phyloP scores from a whole-genome alignment of 495 filamentous ascomycete species.

The Podospora anserina region DNA sequence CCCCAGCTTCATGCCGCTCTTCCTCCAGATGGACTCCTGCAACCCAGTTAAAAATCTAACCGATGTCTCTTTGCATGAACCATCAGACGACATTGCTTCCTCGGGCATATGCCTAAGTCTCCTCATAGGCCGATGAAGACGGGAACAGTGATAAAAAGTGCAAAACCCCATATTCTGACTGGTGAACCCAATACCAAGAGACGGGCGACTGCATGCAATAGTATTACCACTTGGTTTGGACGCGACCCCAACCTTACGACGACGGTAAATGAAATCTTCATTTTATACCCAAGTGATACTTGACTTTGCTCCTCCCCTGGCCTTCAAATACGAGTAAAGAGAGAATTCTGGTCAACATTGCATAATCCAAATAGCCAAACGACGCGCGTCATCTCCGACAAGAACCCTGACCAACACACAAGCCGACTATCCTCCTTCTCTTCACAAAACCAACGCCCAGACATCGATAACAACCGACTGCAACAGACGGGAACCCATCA shows the following conservation, averaged over 20 bases:
- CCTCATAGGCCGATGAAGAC: background rate
- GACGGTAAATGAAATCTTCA: background rate
- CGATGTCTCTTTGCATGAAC: background rate
- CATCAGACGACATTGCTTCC: background rate
- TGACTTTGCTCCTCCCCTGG: too few relatives aligned
- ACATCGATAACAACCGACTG: too few relatives aligned
- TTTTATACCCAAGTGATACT: too few relatives aligned
- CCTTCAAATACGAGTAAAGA: background rate
- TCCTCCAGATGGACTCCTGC: too few relatives aligned
- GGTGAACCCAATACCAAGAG: background rate
- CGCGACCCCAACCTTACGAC: background rate
- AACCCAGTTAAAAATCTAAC: too few relatives aligned
- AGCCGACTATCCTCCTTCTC: background rate
- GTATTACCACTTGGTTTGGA: background rate
- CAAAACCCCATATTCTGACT: background rate
- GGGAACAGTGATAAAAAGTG: background rate
- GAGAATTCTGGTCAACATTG: background rate
- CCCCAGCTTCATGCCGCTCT: too few relatives aligned
- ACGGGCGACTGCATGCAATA: background rate
- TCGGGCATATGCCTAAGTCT: background rate
- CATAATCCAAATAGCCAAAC: background rate
- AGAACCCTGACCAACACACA: too few relatives aligned
- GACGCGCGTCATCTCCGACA: background rate
- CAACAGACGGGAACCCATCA: too few relatives aligned
- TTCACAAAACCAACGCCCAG: background rate